Base-by-base conservation (phyloP, 2,329 filamentous ascomycete genomes). In the Aspergillus eucalypticola region DNA sequence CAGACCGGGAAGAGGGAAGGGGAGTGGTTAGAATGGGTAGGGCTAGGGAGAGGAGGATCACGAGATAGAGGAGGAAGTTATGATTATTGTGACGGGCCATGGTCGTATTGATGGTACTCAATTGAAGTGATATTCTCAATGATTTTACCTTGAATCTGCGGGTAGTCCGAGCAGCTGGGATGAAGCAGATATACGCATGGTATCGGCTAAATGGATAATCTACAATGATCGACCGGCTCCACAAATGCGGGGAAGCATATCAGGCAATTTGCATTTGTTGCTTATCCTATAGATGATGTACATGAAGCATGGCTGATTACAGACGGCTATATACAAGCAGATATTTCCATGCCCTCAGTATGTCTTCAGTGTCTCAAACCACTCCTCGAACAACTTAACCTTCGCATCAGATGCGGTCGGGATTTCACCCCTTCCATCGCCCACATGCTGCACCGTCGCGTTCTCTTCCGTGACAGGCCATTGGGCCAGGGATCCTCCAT, bases 401-500 rank as follows among this genome's bases (percentile, higher is more conserved):
- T 54, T 54, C 25, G 39, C 35, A 27, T 32, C 41, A 1, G 23
- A 32, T 8, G 52, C 38, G 10, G 49, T 17, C 13, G 58, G 58
- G 11, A 60, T 52, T 21, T 29, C 8, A 1, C 54, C 54, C 55
- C 59, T 58, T n/a, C 59, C 59, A 17, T 61, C 32, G 2, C 55
- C 59, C 1, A 61, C 25, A 35, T 58, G 54, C 55, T 61, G 59
- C 3, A 61, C 49, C 5, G 27, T 10, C 11, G 23, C 6, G 11
- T 29, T 7, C 5, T 48, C 4, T 3, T 6, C 17, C 10, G 44
- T 29, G 7, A 32, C 50, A 4, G 50, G 25, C 54, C 55, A 61
- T n/a, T 41, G 6, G 8, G n/a, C 21, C 21, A 50, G 44, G 7
- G 11, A 17, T 25, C 29, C 11, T 73, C 46, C 72, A 64, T 58